Evolutionary conservation across 345 rosid genomes (phyloP).

Genomic region (Noccaea caerulescens): DNA sequence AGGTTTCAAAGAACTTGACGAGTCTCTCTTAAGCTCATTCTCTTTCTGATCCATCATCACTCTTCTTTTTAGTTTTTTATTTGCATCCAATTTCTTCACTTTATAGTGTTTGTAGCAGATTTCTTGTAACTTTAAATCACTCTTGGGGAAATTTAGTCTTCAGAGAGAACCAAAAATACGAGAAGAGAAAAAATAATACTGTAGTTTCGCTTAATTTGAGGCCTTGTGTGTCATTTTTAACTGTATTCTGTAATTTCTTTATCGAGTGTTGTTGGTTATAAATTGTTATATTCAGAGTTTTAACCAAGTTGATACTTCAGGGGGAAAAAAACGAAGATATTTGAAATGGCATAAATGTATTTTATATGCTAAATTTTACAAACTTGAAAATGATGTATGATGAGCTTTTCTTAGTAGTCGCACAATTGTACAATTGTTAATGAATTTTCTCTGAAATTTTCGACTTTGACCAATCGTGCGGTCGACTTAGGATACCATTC

Average conservation of each 20-base stretch:
- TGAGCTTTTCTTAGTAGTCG: not conserved
- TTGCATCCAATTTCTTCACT: conserved; percentile 34
- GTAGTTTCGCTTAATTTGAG: conserved; percentile 24
- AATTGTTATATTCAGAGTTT: not conserved
- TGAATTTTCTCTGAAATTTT: not conserved
- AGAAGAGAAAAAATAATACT: conserved; percentile 29
- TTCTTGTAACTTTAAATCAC: conserved; percentile 32
- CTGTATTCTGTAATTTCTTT: conserved; percentile 32
- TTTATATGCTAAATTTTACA: not conserved
- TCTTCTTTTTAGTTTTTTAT: not conserved
- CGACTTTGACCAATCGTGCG: not conserved
- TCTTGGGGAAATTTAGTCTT: conserved; percentile 11
- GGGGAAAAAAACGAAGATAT: not conserved
- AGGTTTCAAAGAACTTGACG: conserved; percentile 90
- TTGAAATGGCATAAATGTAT: not conserved
- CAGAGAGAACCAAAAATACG: conserved; percentile 28
- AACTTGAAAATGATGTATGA: not conserved
- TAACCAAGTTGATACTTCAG: conserved; percentile 4
- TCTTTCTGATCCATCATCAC: conserved; percentile 50
- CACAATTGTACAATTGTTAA: not conserved
- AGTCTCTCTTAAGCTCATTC: conserved; percentile 71
- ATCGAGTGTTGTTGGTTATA: conserved; percentile 15
- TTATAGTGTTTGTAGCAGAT: conserved; percentile 31
- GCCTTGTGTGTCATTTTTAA: not conserved
- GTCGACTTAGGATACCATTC: conserved; percentile 21